Base-by-base conservation (phyloP, 2,329 filamentous ascomycete genomes). In the Juglanconis juglandina region DNA sequence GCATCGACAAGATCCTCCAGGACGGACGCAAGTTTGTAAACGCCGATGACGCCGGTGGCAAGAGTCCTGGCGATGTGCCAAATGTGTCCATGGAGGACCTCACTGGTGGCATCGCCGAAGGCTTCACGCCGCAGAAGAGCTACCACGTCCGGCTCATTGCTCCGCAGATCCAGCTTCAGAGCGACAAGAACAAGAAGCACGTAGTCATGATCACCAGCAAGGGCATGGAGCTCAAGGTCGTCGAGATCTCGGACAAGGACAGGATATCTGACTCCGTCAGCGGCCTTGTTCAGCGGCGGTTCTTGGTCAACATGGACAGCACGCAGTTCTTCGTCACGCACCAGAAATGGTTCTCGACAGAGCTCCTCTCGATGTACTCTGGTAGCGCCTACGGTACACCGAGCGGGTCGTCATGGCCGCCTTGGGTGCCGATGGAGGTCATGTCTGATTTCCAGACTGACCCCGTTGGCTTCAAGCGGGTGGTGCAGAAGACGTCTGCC, bases 301-400 rank as follows among this genome's bases (percentile, higher is more conserved):
- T 98, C 77, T 86, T 93, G 34, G 87, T 97, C 64, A 91, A 92
- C 66, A 97, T 98, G 90, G 95, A 99, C 75, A 96, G 94, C 70
- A 89, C 96, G 34, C 95, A 99, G 72, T 97, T 99, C 76, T 99
- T 99, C 67, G 93, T 99, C 53, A 95, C 94, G 0, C 94, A 94
- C 64, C 90, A 94, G 68, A 96, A 96, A 76, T 95, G 89, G 72
- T 94, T 99, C 73, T 84, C 85, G 11, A 90, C 89, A 9, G 89
- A 91, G 64, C 86, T 96, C 65, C 82, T 97, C 56, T 92, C 95
- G 56, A 89, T 96, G 81, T 98, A 99, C 72, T 93, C 94, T 30
- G 94, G 92, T 56, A 96, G 94, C 74, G 89, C 87, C 62, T 99
- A 99, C 70, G 96, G 96, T 42, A 89, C 92, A 35, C 87, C 91